Evolutionary conservation across 768 basidiomycete species (phyloP), one percentile per base, ranked within the genome.

Genomic region (Saitozyma sp.): DNA sequence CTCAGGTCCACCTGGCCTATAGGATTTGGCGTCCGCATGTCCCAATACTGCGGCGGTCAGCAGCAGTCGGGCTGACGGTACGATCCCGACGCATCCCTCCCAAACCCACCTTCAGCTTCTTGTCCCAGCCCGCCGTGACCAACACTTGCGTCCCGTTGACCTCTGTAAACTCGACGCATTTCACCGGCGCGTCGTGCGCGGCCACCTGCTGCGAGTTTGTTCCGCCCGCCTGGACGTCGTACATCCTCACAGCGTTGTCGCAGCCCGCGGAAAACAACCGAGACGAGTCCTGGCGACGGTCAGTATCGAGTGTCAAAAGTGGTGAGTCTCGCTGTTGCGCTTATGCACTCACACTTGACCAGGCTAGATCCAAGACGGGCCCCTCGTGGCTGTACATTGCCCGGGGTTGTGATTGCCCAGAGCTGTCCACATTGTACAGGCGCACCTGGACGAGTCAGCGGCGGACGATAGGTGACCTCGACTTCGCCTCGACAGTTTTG

Each of bases 41-140:
- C 92, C 94, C 94, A 98, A 73, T 96, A 97, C 92, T 96, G 69
- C 16, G 42, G 6, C 8, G 14, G 29, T 54, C 49, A 66, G 50
- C 42, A 17, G n/a, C n/a, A n/a, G n/a, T n/a, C n/a, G n/a, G n/a
- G 14, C 6, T 19, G 40, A n/a, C 46, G 29, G 4, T 37, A 17
- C 14, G 2, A 7, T n/a, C 55, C 40, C 38, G 16, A 14, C 19
- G 8, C 7, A 13, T 10, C 13, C 17, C 11, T n/a, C 14, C 38
- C 43, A 49, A n/a, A n/a, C n/a, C n/a, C n/a, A n/a, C 94, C 84
- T 93, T 95, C 76, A 98, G 80, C 1, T 91, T 95, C 81, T 95
- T 95, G 79, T 99, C 95, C 96, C 96, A 99, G 57, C 92, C 92
- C 9, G 93, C 96, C 0, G 95, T 97, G 11, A 88, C 91, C 17